Base-by-base conservation (phyloP, 768 basidiomycete genomes). In the Hypholoma sublateritium region DNA sequence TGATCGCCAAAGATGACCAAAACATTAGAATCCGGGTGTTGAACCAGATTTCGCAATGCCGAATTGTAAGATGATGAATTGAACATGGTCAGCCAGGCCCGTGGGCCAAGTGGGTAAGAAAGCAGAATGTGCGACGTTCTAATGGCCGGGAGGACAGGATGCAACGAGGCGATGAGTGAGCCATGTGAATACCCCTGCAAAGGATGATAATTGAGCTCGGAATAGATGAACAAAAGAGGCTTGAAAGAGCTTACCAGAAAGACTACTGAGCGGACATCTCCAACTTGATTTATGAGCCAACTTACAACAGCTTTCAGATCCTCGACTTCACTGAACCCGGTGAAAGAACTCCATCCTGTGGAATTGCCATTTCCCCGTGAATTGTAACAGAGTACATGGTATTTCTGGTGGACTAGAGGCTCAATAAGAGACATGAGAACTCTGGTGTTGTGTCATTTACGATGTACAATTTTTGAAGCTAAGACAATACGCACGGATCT, bases 321-420 rank as follows among this genome's bases (percentile, higher is more conserved):
- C 48, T 84, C 75, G 0, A 73, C 89, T 71, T 95, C 92, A 6
- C 74, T 76, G 56, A 80, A 71, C 1, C 91, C 92, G 4, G 87
- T 89, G 37, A 93, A 76, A 2, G 91, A 89, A 2, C 87, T 67
- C 79, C 85, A 82, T 6, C 90, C 91, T 1, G 83, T 80, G 0
- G 91, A 93, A 45, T 69, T 74, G 13, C 91, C 91, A 9, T 90
- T 88, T 0, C 89, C 88, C 34, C 92, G 82, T 37, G 88, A 86
- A 64, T 94, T 94, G 70, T 85, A 94, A 50, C 79, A 77, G 36
- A 93, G 65, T 19, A 90, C 81, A 63, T 85, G 74, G 63, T 84
- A 89, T 3, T 77, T 76, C 3, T 69, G 65, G 16, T 71, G 63
- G 2, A 78, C 69, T 24, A 90, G 68, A 45, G 72, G 68, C 21